Base-by-base conservation (phyloP, 1,284 basidiomycete species). In the Nidula niveotomentosa region DNA sequence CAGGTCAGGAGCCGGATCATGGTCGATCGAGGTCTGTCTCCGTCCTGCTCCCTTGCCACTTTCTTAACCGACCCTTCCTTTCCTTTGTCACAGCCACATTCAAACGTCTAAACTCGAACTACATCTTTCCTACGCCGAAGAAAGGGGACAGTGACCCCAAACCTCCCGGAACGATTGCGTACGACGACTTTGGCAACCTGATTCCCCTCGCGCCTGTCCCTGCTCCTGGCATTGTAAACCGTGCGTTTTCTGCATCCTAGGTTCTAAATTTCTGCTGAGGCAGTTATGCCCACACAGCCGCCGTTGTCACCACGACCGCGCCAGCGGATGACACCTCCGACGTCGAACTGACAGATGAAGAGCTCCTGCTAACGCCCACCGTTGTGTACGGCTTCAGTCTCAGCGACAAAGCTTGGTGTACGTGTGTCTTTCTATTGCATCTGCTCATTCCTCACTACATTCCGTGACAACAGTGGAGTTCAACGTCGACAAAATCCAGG, bases 351-450 rank as follows among this genome's bases (percentile, higher is more conserved):
- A 68, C 70, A 0, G 78, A 82, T 1, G 78, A 83, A 30, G 78
- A 84, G 34, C 66, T 83, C 15, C 67, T 85, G n/a, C 64, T 86
- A 13, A 72, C 81, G 0, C 75, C 84, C 1, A 78, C 83, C 0
- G 69, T 81, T 45, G 75, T 85, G 1, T 83, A 80, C 54, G 84
- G 83, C 0, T 87, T 85, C 65, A 83, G 81, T 63, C 69, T 85
- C 37, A 60, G 71, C 2, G 83, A 84, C 60, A 85, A 86, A 61
- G 62, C 78, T 7, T 86, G 84, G 84, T 66, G 84, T 83, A 63
- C 54, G 80, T 73, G 1, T 34, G 36, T 53, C 53, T 23, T 41
- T 15, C 3, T 12, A 12, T 39, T 41, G 17, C 36, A 33, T 46
- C n/a, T 15, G 46, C 48, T 47, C 35, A 36, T 13, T 18, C 13